Base-by-base conservation (phyloP, 805 yeast species). In the Nakazawaea molendinolei region DNA sequence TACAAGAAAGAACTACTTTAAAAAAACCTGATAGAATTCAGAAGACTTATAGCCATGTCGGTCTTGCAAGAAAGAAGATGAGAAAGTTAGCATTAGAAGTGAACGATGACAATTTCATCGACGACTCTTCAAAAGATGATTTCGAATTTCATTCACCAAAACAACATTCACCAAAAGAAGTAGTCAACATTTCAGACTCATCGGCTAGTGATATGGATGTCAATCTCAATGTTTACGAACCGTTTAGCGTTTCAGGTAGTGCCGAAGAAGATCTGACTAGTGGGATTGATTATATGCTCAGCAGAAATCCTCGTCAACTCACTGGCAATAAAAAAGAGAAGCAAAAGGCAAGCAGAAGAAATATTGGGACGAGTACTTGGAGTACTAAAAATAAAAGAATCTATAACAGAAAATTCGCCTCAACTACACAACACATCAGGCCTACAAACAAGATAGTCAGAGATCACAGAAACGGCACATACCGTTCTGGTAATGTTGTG, bases 221-320 rank as follows among this genome's bases (percentile, higher is more conserved):
- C 45, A 40, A 24, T 33, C 31, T 14, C 44, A 43, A 4, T 16
- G 23, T 22, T 3, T 18, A 24, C 12, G 26, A 23, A 7, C 9
- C 23, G 2, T n/a, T n/a, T n/a, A n/a, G n/a, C n/a, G n/a, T n/a
- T n/a, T n/a, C n/a, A n/a, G n/a, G n/a, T n/a, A n/a, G n/a, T 17
- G 59, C 60, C 2, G 47, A 46, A 33, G 61, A 56, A 31, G 56
- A 49, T 25, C 20, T 28, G 4, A 26, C 43, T 2, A 31, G 52
- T 13, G 57, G 59, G 3, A 48, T 55, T 12, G 47, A 54, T 31
- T 45, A 45, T 21, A 54, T 56, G 60, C 36, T 52, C 22, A 45
- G 36, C 25, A 21, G 36, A 8, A 32, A 13, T 4, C 19, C 16
- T 7, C 19, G 14, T 5, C 16, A 5, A 20, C 23, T 17, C n/a